These are phyloP conservation scores for Mucor mucedo DNA, from an alignment of 371 early-diverging fungal species.

Conservation along the genomic window DNA sequence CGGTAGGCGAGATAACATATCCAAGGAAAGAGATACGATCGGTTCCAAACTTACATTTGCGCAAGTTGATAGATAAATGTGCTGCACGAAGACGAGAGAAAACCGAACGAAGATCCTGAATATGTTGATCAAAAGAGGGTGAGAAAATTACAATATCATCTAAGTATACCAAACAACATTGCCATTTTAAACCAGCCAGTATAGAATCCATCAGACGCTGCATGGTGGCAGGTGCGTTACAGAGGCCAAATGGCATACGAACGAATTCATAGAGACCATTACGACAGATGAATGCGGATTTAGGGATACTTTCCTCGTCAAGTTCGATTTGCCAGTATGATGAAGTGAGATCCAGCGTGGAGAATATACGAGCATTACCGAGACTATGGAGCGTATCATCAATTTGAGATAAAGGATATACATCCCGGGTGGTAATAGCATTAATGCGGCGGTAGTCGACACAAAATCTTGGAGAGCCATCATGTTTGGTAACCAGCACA, in stretches of 20 bases:
- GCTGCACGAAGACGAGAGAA: slow-evolving; percentile 6
- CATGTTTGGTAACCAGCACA: slow-evolving; percentile 34
- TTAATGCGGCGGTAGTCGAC: slow-evolving; percentile 32
- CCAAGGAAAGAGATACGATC: slow-evolving; percentile 6
- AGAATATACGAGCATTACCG: slow-evolving; percentile 26
- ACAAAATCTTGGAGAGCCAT: slow-evolving; percentile 27
- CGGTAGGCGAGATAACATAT: background rate
- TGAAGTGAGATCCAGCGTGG: slow-evolving; percentile 18
- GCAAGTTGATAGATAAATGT: background rate
- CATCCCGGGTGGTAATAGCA: slow-evolving; percentile 34
- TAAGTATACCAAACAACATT: slow-evolving; percentile 5
- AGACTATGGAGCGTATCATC: slow-evolving; percentile 35
- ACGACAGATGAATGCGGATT: slow-evolving; percentile 31
- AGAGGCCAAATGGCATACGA: too few species aligned
- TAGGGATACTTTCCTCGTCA: slow-evolving; percentile 14
- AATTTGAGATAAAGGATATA: slow-evolving; percentile 36
- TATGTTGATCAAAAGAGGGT: too few species aligned
- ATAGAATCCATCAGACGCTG: slow-evolving; percentile 43
- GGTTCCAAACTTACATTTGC: too few species aligned
- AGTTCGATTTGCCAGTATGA: slow-evolving; percentile 18
- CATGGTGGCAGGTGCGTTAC: slow-evolving; percentile 28
- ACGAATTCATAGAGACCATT: too few species aligned
- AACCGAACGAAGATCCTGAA: slow-evolving; percentile 6
- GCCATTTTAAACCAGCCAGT: slow-evolving; percentile 29
- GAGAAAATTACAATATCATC: too few species aligned